Percentiles rank a stretch among this genome's conserved stretches.
Conservation (phyloP, 352 stramenopile genomes). For the Pythium chondricola region DNA sequence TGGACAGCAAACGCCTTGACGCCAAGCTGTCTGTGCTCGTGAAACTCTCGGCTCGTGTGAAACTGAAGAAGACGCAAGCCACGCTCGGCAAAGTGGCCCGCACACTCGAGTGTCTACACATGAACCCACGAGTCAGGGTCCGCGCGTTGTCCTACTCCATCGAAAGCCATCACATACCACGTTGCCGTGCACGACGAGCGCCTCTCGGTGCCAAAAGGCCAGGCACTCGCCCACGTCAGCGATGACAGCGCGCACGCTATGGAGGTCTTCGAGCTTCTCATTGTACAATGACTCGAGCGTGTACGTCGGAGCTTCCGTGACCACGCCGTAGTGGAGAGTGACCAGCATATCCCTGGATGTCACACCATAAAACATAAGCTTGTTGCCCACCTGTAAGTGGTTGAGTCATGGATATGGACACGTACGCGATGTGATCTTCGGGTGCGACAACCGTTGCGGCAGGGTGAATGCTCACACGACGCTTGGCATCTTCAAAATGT, state of each 20-base stretch:
- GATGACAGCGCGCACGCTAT: slow-evolving; percentile 24
- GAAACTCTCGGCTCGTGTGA: slow-evolving; percentile 31
- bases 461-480: slow-evolving; percentile 31
- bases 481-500: slow-evolving; percentile 57
- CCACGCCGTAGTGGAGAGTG: slow-evolving; percentile 46
- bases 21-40: slow-evolving; percentile 24
- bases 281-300: slow-evolving; percentile 31
- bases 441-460: slow-evolving; percentile 17
- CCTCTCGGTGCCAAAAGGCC: slow-evolving; percentile 50
- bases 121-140: too few species aligned
- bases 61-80: slow-evolving; percentile 41
- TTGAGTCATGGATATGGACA: not conserved
- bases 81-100: slow-evolving; percentile 38
- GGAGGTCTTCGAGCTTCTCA: slow-evolving; percentile 29
- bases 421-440: slow-evolving; percentile 53
- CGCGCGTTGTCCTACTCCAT: too few species aligned
- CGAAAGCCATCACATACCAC: slow-evolving; percentile 32
- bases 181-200: slow-evolving; percentile 51
- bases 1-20: slow-evolving; percentile 17
- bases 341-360: slow-evolving; percentile 34
- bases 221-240: slow-evolving; percentile 44
- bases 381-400: not conserved
- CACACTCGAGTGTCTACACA: slow-evolving; percentile 30
- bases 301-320: slow-evolving; percentile 47
- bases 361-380: not conserved